Evolutionary conservation across 2,329 filamentous ascomycete genomes (phyloP), one percentile per base, ranked within the genome.

Genomic region (Decorospora gaudefroyi): DNA sequence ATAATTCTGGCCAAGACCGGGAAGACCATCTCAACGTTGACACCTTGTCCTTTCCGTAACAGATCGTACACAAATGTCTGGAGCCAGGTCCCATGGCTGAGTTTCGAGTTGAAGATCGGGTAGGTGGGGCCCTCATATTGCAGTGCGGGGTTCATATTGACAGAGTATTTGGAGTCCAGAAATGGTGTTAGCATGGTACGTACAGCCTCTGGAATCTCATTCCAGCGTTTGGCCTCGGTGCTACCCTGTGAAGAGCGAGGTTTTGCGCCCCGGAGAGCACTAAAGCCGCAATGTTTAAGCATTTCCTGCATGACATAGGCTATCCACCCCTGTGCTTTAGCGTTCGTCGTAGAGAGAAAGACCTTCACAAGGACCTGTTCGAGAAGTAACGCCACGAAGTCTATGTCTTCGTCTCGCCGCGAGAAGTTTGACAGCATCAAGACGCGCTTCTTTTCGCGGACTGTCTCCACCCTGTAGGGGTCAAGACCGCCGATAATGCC

Each of bases 251-350:
- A 74, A 33, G 77, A 74, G 25, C 79, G 75, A 26, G 77, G 74
- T 30, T 78, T 74, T 12, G 78, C 68, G 19, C 74, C 73, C 26
- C 78, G 73, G 13, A 76, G 81, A 8, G 79, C 75, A 40, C 57
- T 84, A 61, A 96, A 85, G 18, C 87, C 85, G 61, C 87, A 89
- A 55, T 86, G 83, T 30, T 85, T 84, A 3, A 97, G 78, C 27
- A 97, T 78, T 60, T 95, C 87, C 69, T 99, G 93, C 84, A 99
- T 96, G 2, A 87, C 88, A 70, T 88, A 99, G 1, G 92, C 92
- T 12, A 99, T 78, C 64, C 95, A 96, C 0, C 90, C 91, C 68
- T 97, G 93, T 4, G 90, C 80, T 53, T 84, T 85, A 2, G 90
- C 87, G 65, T 96, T 95, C 0, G 87, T 93, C 1, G 89, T 87